These are phyloP conservation scores for Theobroma cacao DNA, from an alignment of 345 rosid species.

Conservation along the genomic window DNA sequence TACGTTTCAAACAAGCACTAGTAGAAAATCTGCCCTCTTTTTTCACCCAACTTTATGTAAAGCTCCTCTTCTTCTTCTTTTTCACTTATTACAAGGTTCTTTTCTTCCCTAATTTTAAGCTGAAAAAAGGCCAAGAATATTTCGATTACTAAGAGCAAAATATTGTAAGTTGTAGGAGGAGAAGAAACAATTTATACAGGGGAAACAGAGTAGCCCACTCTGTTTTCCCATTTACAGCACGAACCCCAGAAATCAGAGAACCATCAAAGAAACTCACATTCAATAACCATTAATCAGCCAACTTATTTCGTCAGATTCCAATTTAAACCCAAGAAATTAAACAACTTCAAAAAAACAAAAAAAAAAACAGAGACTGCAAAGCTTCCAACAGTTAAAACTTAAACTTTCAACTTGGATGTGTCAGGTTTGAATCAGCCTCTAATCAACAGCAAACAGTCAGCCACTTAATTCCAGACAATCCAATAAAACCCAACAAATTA, in stretches of 20 bases:
- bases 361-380: neutral
- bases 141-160: neutral
- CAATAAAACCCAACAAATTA: neutral
- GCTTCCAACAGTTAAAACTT: neutral
- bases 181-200: neutral
- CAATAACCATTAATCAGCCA: neutral
- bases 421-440: neutral
- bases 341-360: neutral
- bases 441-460: neutral
- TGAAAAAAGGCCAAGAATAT: neutral
- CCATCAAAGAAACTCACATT: neutral
- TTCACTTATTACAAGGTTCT: neutral
- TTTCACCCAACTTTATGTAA: neutral
- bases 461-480: neutral
- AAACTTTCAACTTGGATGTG: neutral
- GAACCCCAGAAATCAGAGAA: neutral
- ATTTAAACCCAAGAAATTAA: neutral
- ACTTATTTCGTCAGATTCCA: neutral
- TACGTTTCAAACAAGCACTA: neutral
- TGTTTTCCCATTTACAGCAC: neutral
- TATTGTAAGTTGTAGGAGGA: neutral
- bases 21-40: neutral
- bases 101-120: constrained; percentile 1
- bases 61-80: neutral
- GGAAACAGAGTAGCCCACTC: neutral